Evolutionary conservation across 345 rosid genomes (phyloP), one percentile per base, ranked within the genome.

Genomic region (Populus ilicifolia): DNA sequence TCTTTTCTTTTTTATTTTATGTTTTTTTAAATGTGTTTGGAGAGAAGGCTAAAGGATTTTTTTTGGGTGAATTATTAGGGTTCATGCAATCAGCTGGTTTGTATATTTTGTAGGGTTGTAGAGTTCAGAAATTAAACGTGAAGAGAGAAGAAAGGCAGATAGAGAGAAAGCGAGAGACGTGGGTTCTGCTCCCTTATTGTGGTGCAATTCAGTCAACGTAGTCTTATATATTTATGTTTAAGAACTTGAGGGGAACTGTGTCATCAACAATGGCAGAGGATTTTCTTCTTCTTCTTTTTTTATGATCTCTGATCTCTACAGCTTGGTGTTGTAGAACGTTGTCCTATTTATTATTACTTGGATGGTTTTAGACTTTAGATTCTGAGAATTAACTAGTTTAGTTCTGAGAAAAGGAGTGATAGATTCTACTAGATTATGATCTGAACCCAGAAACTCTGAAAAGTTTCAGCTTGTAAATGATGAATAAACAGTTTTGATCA

Each of bases 101-200:
- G 29, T 65, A 65, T 80, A 27, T 35, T 33, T 39, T 33, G 43
- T 1, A 67, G 35, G 35, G 17, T 75, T 64, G 73, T 27, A 48
- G 66, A 70, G 74, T 59, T 46, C 52, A 74, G 82, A 50, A 14
- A 46, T 14, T 46, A 46, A 52, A 68, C 41, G 69, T 41, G 76
- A 75, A 71, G 78, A 81, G 35, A 30, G 23, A 63, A 23, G 50
- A 41, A 27, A 59, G 13, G 64, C 10, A n/a, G 64, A 56, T 21
- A 56, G 11, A 44, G 62, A 25, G 59, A 14, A 81, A 79, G 88
- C 90, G 88, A 83, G 87, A 81, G 88, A 83, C 85, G 87, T 82
- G 92, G 90, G 90, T 77, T 77, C 78, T 87, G 88, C 85, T 67
- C 75, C 89, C 90, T 73, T 79, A 74, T 77, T 75, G 85, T 77